Conservation (phyloP, 2,329 filamentous ascomycete genomes). For the Trichoderma endophyticum region DNA sequence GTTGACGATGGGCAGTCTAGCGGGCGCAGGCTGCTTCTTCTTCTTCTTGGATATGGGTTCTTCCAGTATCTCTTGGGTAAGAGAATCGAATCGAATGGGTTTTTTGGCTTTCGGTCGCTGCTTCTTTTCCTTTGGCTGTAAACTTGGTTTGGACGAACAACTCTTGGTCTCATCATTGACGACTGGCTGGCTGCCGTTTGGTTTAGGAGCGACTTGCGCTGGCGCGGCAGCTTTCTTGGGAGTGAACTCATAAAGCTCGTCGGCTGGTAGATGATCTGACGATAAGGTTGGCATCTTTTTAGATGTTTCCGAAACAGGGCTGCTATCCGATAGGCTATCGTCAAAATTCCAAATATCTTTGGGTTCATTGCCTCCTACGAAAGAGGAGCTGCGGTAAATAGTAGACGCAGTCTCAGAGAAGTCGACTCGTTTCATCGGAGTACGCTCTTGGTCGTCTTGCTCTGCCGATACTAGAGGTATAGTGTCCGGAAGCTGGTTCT, state of each 20-base stretch:
- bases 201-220: too few species aligned
- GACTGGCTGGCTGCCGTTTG: not conserved
- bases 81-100: conserved; percentile 33
- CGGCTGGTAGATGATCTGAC: conserved; percentile 26
- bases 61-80: conserved; percentile 27
- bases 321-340: conserved; percentile 12
- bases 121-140: not conserved
- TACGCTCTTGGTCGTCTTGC: not conserved
- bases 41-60: not conserved
- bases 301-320: not conserved
- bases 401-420: conserved; percentile 39
- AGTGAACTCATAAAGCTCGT: conserved; percentile 30
- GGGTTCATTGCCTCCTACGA: conserved; percentile 7
- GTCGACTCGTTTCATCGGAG: conserved; percentile 23
- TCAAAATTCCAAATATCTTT: conserved; percentile 23
- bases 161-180: not conserved
- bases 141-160: not conserved
- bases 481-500: conserved; percentile 31
- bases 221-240: not conserved
- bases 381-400: conserved; percentile 31
- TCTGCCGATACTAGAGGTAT: not conserved
- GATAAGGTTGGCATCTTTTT: not conserved
- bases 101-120: conserved; percentile 35
- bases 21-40: not conserved
- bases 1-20: conserved; percentile 17